Conservation (phyloP, 768 basidiomycete species). For the Pleurotus salmoneostramineus region DNA sequence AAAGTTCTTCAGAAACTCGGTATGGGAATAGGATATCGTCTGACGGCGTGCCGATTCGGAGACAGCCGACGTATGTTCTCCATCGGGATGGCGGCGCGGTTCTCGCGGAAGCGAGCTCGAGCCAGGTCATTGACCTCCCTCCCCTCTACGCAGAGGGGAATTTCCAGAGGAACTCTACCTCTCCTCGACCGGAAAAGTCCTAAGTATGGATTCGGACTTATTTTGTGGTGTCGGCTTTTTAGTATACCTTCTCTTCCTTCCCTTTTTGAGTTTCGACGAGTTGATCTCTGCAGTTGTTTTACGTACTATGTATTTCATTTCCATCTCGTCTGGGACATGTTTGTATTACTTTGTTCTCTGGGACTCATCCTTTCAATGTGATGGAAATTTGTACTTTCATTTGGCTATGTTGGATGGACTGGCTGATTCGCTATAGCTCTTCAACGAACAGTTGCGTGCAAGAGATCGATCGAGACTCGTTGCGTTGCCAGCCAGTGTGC, state of each 20-base stretch:
- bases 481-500: no score
- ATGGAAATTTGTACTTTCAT: no score
- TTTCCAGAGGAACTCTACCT: slow-evolving; percentile 1
- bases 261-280: not conserved
- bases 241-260: not conserved
- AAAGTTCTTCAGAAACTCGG: slow-evolving; percentile 7
- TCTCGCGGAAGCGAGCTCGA: slow-evolving; percentile 41
- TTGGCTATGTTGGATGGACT: no score
- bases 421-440: no score
- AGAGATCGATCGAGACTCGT: no score
- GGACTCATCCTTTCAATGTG: no score
- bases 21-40: not conserved
- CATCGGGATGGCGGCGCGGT: slow-evolving; percentile 63
- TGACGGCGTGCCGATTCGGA: slow-evolving; percentile 12
- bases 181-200: not conserved
- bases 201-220: not conserved
- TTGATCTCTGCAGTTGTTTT: no score
- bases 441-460: no score
- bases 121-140: slow-evolving; percentile 55
- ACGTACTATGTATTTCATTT: no score
- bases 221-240: not conserved
- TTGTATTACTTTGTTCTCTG: no score
- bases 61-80: slow-evolving; percentile 46
- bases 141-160: slow-evolving; percentile 39
- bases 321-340: no score